Conservation (phyloP, 352 stramenopile species). For the Phytophthora sp. region DNA sequence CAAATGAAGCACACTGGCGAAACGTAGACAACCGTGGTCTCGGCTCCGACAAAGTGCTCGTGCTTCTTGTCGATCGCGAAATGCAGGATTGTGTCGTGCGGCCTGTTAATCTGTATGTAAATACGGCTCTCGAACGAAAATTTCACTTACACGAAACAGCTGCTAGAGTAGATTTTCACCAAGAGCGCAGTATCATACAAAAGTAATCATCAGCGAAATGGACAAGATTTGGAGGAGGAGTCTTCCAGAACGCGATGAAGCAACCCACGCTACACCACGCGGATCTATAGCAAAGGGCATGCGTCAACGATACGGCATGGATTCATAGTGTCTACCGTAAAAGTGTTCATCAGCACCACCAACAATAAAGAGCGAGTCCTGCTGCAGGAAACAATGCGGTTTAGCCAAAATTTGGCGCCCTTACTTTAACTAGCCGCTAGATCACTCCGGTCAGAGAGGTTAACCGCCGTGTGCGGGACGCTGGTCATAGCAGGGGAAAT, state of each 20-base stretch:
- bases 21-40: too few relatives aligned
- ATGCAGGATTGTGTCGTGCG: conserved; percentile 33
- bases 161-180: conserved; percentile 20
- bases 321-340: too few relatives aligned
- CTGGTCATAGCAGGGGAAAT: conserved; percentile 13
- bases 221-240: neutral
- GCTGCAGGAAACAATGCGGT: conserved; percentile 21
- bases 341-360: too few relatives aligned
- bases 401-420: conserved; percentile 23
- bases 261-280: too few relatives aligned
- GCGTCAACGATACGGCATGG: too few relatives aligned
- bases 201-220: too few relatives aligned
- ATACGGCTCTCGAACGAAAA: conserved; percentile 30
- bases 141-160: conserved; percentile 21
- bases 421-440: conserved; percentile 20
- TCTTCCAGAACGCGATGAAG: too few relatives aligned
- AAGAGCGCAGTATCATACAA: neutral
- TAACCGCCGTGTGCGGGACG: conserved; percentile 4
- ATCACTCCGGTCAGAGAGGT: too few relatives aligned
- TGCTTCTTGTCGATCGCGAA: conserved; percentile 5
- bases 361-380: conserved; percentile 9
- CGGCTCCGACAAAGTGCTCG: neutral
- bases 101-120: conserved; percentile 30
- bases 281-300: neutral
- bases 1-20: too few relatives aligned